Percentiles rank a stretch among this genome's conserved stretches.
phyloP scores from a whole-genome alignment of 2,329 filamentous ascomycete species.

The Gaeumannomyces sp. region DNA sequence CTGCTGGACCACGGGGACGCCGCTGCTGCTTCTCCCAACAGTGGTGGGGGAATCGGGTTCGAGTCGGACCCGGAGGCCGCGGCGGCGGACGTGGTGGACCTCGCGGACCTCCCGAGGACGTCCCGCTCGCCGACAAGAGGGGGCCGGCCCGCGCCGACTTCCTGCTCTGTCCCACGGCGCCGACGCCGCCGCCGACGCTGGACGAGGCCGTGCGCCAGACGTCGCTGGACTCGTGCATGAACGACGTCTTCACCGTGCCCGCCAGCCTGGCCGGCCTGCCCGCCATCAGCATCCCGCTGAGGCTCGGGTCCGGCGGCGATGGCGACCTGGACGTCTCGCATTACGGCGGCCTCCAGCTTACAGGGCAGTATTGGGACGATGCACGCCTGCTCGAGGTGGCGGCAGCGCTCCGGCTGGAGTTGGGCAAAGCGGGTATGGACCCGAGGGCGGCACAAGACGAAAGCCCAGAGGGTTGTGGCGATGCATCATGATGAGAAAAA shows the following conservation, averaged over 20 bases:
- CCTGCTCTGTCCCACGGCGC: conserved; percentile 80
- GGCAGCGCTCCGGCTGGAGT: conserved; percentile 27
- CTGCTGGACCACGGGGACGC: conserved; percentile 36
- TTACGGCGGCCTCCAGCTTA: conserved; percentile 62
- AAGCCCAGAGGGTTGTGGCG: background rate
- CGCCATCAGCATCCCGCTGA: conserved; percentile 72
- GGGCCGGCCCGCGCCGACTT: conserved; percentile 70
- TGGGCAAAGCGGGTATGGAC: conserved; percentile 1
- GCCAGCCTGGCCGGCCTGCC: conserved; percentile 88
- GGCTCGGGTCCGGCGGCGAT: background rate
- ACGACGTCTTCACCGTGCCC: conserved; percentile 93
- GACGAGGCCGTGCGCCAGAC: conserved; percentile 43
- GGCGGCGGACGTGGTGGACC: conserved; percentile 39
- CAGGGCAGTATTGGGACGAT: conserved; percentile 79
- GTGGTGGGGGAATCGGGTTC: background rate
- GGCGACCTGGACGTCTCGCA: conserved; percentile 11
- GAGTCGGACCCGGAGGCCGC: conserved; percentile 5
- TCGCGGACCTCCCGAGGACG: conserved; percentile 52
- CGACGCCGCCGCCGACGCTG: conserved; percentile 44
- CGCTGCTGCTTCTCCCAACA: too few relatives aligned
- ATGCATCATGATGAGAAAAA: too few relatives aligned
- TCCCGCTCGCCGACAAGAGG: conserved; percentile 47
- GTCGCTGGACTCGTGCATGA: conserved; percentile 74
- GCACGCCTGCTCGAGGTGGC: conserved; percentile 55
- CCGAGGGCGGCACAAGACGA: background rate